A percentile compares a stretch with the other conserved stretches of the same genome.
Conservation (phyloP, 495 filamentous ascomycete genomes). For the Tuber melanosporum region DNA sequence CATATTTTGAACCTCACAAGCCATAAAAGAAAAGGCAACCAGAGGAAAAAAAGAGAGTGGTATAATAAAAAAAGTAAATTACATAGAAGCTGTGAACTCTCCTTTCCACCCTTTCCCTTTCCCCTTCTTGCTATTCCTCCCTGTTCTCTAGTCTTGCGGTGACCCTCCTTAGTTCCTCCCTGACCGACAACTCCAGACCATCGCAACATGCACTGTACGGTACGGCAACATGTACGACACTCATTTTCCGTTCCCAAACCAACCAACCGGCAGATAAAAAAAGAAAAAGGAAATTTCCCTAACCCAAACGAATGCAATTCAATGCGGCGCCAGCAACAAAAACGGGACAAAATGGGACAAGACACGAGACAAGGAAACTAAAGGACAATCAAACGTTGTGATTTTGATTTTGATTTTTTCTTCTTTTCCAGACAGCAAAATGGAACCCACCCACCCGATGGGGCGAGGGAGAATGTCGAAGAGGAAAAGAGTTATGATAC, state of each 20-base stretch:
- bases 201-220: background rate
- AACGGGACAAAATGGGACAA: background rate
- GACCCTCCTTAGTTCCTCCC: background rate
- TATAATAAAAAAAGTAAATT: constrained; percentile 33
- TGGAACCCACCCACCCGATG: background rate
- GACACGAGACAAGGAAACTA: background rate
- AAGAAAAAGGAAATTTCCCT: background rate
- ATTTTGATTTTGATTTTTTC: background rate
- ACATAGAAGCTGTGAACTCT: constrained; percentile 34
- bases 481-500: background rate
- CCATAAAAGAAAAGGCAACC: too few species aligned
- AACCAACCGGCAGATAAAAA: background rate
- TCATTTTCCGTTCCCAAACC: background rate
- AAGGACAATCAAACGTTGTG: background rate
- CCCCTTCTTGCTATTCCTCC: background rate
- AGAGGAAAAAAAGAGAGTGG: background rate
- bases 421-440: background rate
- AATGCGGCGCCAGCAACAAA: background rate
- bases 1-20: too few species aligned
- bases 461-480: background rate
- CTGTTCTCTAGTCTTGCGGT: background rate
- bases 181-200: background rate
- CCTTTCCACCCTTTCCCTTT: constrained; percentile 13
- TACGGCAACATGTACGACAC: background rate
- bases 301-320: background rate